phyloP scores from a whole-genome alignment of 352 stramenopile genomes.

The Phytophthora fragariae region DNA sequence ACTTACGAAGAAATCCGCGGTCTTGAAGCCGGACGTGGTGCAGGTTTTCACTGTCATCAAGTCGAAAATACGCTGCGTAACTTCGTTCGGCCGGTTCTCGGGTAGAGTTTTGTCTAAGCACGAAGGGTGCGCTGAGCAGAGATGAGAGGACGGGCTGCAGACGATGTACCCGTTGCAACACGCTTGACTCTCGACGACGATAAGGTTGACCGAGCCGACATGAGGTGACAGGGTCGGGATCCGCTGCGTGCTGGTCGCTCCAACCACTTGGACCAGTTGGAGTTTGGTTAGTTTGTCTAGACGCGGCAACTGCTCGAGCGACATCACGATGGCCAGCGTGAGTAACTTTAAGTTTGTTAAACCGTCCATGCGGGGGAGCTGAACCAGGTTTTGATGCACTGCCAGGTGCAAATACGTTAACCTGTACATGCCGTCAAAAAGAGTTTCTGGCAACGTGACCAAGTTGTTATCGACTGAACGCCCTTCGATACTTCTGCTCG shows the following conservation, averaged over 20 bases:
- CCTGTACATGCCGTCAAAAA: conserved; percentile 36
- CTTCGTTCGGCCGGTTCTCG: conserved; percentile 10
- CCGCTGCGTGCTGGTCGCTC: background rate
- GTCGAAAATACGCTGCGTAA: conserved; percentile 18
- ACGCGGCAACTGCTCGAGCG: conserved; percentile 19
- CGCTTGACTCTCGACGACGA: conserved; percentile 1
- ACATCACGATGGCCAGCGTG: conserved; percentile 9
- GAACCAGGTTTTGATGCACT: conserved; percentile 14
- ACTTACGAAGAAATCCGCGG: background rate
- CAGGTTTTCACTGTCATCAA: conserved; percentile 6
- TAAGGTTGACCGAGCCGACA: background rate
- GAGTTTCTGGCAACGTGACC: conserved; percentile 18
- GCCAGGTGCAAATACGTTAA: conserved; percentile 40
- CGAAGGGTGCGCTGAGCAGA: background rate
- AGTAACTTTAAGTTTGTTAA: conserved; percentile 32
- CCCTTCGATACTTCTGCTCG: conserved; percentile 36
- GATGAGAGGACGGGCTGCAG: conserved; percentile 10
- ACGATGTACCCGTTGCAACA: conserved; percentile 38
- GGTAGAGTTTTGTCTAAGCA: conserved; percentile 4
- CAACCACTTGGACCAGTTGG: conserved; percentile 2
- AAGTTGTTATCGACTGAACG: conserved; percentile 18
- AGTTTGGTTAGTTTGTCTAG: conserved; percentile 18
- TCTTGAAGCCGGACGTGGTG: background rate
- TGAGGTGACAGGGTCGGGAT: conserved; percentile 14
- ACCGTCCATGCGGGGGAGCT: conserved; percentile 26